Evolutionary conservation across 2,329 filamentous ascomycete genomes (phyloP).

Genomic region (Scytalidium sp.): DNA sequence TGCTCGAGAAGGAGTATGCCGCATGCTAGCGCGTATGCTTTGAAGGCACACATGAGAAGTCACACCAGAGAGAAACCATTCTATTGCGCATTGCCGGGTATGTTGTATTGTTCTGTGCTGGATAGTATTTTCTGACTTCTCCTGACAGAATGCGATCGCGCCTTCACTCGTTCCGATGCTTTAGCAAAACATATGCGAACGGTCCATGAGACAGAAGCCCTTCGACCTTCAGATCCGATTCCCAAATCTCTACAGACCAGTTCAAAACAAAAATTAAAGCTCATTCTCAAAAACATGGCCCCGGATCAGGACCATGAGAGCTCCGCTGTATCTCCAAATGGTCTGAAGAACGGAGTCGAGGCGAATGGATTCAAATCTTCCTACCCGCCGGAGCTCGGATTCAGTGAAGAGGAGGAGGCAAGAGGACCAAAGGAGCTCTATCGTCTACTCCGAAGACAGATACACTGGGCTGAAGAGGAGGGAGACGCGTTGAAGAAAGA

Average conservation of each 20-base stretch:
- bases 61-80: conserved; percentile 98
- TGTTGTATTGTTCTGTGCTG: conserved; percentile 18
- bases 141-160: conserved; percentile 83
- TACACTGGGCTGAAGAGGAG: conserved; percentile 71
- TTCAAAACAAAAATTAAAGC: conserved; percentile 51
- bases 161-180: conserved; percentile 93
- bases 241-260: conserved; percentile 63
- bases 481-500: conserved; percentile 61
- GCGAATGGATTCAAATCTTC: conserved; percentile 27
- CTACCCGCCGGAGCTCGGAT: conserved; percentile 48
- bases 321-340: conserved; percentile 48
- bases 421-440: conserved; percentile 64
- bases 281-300: conserved; percentile 50
- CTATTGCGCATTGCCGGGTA: conserved; percentile 92
- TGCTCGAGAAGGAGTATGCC: conserved; percentile 85
- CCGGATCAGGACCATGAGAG: conserved; percentile 16
- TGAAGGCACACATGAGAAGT: conserved; percentile 96
- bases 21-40: conserved; percentile 91
- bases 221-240: conserved; percentile 75
- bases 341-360: conserved; percentile 13
- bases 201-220: conserved; percentile 92
- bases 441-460: conserved; percentile 57
- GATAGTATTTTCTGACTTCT: conserved; percentile 15
- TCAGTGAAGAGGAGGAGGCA: conserved; percentile 62
- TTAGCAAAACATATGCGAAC: conserved; percentile 98